phyloP scores from a whole-genome alignment of 1,139 yeast genomes.

The Spathaspora sp. region DNA sequence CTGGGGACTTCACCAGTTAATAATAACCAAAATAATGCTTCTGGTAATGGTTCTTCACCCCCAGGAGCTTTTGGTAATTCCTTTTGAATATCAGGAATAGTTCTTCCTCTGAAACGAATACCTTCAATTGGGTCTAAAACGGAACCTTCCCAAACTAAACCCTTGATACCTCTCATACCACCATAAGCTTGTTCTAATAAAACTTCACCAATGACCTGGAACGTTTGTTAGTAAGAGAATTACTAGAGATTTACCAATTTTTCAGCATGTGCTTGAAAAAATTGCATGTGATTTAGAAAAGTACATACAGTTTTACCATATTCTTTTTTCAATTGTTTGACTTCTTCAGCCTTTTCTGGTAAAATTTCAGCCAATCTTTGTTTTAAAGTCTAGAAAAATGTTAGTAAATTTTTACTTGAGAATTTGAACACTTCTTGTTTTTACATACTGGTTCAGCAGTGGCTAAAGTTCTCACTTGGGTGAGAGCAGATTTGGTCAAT shows the following conservation, averaged over 20 bases:
- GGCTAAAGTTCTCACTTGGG: conserved; percentile 45
- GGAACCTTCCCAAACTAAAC: conserved; percentile 99
- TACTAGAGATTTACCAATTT: not conserved
- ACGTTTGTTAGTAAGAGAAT: conserved; percentile 13
- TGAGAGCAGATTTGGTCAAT: conserved; percentile 37
- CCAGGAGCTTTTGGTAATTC: conserved; percentile 93
- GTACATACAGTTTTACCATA: conserved; percentile 75
- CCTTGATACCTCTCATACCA: conserved; percentile 99
- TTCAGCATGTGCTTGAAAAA: too few relatives aligned
- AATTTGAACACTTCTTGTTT: not conserved
- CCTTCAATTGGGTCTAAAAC: conserved; percentile 98
- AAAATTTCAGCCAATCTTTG: conserved; percentile 90
- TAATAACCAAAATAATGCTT: conserved; percentile 89
- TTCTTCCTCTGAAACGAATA: conserved; percentile 96
- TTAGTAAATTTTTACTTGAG: conserved; percentile 8
- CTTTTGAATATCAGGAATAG: conserved; percentile 92
- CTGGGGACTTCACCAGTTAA: conserved; percentile 90
- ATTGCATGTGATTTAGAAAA: not conserved
- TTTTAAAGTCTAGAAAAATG: conserved; percentile 56
- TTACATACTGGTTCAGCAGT: conserved; percentile 56
- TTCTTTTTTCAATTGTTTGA: conserved; percentile 85
- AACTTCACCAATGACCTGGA: conserved; percentile 86
- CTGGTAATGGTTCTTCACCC: conserved; percentile 84
- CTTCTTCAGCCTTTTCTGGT: conserved; percentile 90
- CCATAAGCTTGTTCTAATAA: conserved; percentile 96